A percentile compares a stretch with the other conserved stretches of the same genome.
Evolutionary conservation across 495 filamentous ascomycete genomes (phyloP).

Genomic region (Penicillium mononematosum): DNA sequence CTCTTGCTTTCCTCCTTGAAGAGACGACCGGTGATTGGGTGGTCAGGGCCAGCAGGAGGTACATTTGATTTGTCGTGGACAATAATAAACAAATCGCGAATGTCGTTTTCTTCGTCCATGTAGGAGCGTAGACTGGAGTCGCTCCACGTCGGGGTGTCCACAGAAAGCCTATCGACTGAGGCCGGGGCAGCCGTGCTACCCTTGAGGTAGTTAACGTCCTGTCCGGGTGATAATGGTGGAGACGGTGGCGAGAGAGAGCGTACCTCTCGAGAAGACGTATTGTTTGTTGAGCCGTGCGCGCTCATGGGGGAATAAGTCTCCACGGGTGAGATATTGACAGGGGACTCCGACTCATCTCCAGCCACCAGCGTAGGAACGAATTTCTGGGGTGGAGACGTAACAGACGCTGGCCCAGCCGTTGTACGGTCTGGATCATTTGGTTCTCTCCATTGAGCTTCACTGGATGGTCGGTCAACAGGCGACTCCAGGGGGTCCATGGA

Average conservation of each 20-base stretch:
- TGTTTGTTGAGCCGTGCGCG: slow-evolving; percentile 60
- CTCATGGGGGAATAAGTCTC: slow-evolving; percentile 32
- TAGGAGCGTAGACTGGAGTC: slow-evolving; percentile 82
- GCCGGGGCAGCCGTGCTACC: slow-evolving; percentile 33
- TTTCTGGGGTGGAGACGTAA: slow-evolving; percentile 38
- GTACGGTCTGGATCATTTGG: slow-evolving; percentile 13
- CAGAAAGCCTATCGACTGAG: slow-evolving; percentile 44
- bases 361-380: slow-evolving; percentile 47
- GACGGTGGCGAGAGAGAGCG: slow-evolving; percentile 59
- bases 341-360: slow-evolving; percentile 62
- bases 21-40: slow-evolving; percentile 76
- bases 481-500: slow-evolving; percentile 26
- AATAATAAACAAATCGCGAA: slow-evolving; percentile 84
- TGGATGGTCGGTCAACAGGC: slow-evolving; percentile 32
- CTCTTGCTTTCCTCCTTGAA: slow-evolving; percentile 83
- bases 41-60: slow-evolving; percentile 70
- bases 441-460: slow-evolving; percentile 26
- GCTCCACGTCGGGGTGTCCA: slow-evolving; percentile 65
- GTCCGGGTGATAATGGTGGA: slow-evolving; percentile 64
- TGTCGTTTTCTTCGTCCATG: slow-evolving; percentile 87
- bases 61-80: slow-evolving; percentile 87
- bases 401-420: slow-evolving; percentile 21
- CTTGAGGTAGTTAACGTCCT: slow-evolving; percentile 44
- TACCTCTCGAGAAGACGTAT: slow-evolving; percentile 64
- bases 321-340: slow-evolving; percentile 64